phyloP scores from a whole-genome alignment of 306 rosid species.

The Fagus sylvatica region DNA sequence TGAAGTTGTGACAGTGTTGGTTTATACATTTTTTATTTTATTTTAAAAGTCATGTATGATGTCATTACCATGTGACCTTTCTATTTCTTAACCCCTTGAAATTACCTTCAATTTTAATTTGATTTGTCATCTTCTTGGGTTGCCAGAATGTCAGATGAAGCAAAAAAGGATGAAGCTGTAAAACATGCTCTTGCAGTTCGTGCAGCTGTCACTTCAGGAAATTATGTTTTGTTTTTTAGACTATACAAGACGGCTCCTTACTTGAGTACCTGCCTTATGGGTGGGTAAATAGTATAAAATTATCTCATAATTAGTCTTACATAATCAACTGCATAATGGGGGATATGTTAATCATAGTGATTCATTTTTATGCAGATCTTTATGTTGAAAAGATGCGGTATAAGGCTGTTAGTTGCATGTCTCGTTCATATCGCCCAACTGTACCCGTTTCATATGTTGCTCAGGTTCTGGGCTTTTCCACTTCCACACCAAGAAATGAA shows the following conservation, averaged over 20 bases:
- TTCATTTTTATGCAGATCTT: slow-evolving; percentile 55
- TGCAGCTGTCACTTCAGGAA: slow-evolving; percentile 88
- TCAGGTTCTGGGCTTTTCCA: slow-evolving; percentile 80
- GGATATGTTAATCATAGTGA: slow-evolving; percentile 2
- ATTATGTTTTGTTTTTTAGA: slow-evolving; percentile 82
- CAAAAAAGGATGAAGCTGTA: slow-evolving; percentile 78
- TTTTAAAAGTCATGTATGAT: background rate
- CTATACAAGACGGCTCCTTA: slow-evolving; percentile 87
- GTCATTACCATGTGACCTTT: background rate
- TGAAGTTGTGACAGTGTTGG: background rate
- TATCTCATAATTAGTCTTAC: background rate
- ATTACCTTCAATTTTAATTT: slow-evolving; percentile 14
- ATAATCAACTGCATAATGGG: slow-evolving; percentile 5
- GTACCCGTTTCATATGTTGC: slow-evolving; percentile 75
- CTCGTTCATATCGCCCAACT: slow-evolving; percentile 93
- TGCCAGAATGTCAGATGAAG: slow-evolving; percentile 66
- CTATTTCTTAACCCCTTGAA: background rate
- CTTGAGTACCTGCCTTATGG: slow-evolving; percentile 87
- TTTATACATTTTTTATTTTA: background rate
- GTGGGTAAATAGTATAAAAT: slow-evolving; percentile 41
- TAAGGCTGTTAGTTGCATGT: slow-evolving; percentile 87
- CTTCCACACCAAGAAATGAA: slow-evolving; percentile 34
- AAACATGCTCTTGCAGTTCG: slow-evolving; percentile 96
- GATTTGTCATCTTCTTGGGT: slow-evolving; percentile 29
- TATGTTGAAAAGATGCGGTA: slow-evolving; percentile 94